Base-by-base conservation (phyloP, 2,329 filamentous ascomycete species). In the Fusarium penzigii region DNA sequence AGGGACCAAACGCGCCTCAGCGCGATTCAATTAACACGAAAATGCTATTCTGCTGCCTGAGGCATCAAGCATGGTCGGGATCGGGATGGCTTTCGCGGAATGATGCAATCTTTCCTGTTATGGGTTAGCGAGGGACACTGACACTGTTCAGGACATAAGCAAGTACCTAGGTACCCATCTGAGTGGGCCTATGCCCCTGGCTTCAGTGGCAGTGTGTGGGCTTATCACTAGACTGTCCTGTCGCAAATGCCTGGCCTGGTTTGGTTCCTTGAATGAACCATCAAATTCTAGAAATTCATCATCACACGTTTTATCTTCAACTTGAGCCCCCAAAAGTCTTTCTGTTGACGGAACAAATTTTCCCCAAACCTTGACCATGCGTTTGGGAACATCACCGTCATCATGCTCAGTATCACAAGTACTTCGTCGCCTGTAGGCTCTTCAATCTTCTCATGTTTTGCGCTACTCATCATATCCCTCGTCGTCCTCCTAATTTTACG, bases 401-500 rank as follows among this genome's bases (percentile, higher is more conserved):
- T 71, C 74, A 85, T 73, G 75, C 78, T 73, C 73, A 70, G 84
- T 75, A 71, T 73, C 53, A 66, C 72, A 62, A 78, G 72, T 64
- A 75, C 77, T 51, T 74, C 80, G 60, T 85, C 85, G 56, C 85
- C 90, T 34, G 82, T 92, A 47, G 87, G 87, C 72, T 96, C 92
- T 48, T 84, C 86, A 67, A 78, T 93, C 67, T 95, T 97, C 73
- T 84, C 90, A 59, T 70, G 85, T 61, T 65, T 90, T 64, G 83
- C 91, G 55, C 80, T 96, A 39, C 74, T 92, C 61, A 70, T 83
- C 60, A 89, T 96, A 62, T 91, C 87, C 59, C 70, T 88, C 56
- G 76, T 88, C 55, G 91, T 94, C 53, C 82, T 99, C 41, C 79
- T 97, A 17, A 86, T 97, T 57, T 79, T 97, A 53, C 88, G 94